phyloP scores from a whole-genome alignment of 768 basidiomycete genomes.

The Punctularia strigosozonata region DNA sequence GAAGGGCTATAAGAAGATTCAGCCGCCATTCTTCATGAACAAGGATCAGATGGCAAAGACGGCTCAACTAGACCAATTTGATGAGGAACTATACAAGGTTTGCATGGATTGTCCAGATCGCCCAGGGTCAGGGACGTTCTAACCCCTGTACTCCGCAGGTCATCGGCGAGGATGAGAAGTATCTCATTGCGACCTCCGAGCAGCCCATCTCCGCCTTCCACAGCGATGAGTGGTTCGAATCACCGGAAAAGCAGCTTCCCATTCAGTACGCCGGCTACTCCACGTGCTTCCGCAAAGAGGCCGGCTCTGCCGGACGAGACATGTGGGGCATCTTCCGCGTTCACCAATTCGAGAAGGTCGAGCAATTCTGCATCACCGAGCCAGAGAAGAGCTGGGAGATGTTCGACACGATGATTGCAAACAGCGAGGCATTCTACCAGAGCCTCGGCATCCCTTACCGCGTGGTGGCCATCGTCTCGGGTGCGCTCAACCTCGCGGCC shows the following conservation, averaged over 20 bases:
- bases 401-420: slow-evolving; percentile 84
- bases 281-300: slow-evolving; percentile 99
- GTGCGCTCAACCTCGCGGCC: slow-evolving; percentile 93
- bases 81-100: slow-evolving; percentile 96
- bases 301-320: slow-evolving; percentile 92
- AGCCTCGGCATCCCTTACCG: slow-evolving; percentile 88
- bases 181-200: slow-evolving; percentile 97
- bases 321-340: slow-evolving; percentile 99
- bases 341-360: slow-evolving; percentile 98
- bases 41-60: slow-evolving; percentile 97
- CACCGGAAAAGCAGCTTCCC: slow-evolving; percentile 86
- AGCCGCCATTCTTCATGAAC: slow-evolving; percentile 98
- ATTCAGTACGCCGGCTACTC: slow-evolving; percentile 81
- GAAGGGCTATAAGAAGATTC: slow-evolving; percentile 82
- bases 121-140: neutral
- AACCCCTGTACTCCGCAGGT: slow-evolving; percentile 32
- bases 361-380: slow-evolving; percentile 92
- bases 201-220: slow-evolving; percentile 97
- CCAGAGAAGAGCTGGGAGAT: slow-evolving; percentile 91
- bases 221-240: slow-evolving; percentile 96
- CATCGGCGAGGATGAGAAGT: slow-evolving; percentile 92
- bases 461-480: slow-evolving; percentile 89
- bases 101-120: slow-evolving; percentile 4
- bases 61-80: slow-evolving; percentile 95
- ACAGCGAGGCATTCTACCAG: slow-evolving; percentile 93